phyloP scores from a whole-genome alignment of 2,329 filamentous ascomycete genomes.

The Verticillium tricorpus region DNA sequence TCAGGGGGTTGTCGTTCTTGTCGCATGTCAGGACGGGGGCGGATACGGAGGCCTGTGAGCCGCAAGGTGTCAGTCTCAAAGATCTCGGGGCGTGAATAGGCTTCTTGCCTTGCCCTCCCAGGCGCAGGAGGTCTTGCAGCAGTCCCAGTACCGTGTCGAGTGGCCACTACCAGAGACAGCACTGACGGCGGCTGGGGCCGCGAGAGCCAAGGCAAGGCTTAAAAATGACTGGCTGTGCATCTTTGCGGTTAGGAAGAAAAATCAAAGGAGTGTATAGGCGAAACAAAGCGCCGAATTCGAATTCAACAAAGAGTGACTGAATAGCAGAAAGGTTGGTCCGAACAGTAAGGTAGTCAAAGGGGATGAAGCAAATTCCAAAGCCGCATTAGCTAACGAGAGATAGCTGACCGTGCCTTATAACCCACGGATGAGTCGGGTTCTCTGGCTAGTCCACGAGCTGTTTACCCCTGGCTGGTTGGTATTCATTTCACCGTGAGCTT shows the following conservation, averaged over 20 bases:
- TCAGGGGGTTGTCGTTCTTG: constrained; percentile 48
- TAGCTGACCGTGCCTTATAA: background rate
- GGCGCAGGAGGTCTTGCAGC: constrained; percentile 65
- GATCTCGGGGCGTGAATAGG: background rate
- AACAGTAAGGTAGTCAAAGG: background rate
- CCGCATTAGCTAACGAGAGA: background rate
- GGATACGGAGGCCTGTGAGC: constrained; percentile 35
- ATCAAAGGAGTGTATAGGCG: background rate
- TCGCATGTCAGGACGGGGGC: constrained; percentile 51
- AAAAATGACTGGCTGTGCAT: background rate
- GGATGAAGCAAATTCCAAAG: background rate
- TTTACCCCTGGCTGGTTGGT: background rate
- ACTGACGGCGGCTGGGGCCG: background rate
- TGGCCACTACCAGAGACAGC: background rate
- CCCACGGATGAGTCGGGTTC: background rate
- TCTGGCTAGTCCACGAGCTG: background rate
- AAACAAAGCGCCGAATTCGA: background rate
- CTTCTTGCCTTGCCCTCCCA: constrained; percentile 46
- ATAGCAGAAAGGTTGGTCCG: background rate
- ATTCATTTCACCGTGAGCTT: background rate
- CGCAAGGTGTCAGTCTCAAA: background rate
- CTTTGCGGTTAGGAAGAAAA: background rate
- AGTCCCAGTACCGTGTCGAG: constrained; percentile 53
- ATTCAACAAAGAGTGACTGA: background rate
- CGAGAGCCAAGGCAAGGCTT: background rate